Evolutionary conservation across 805 yeast genomes (phyloP), one percentile per base, ranked within the genome.

Genomic region (Hanseniaspora clermontiae): DNA sequence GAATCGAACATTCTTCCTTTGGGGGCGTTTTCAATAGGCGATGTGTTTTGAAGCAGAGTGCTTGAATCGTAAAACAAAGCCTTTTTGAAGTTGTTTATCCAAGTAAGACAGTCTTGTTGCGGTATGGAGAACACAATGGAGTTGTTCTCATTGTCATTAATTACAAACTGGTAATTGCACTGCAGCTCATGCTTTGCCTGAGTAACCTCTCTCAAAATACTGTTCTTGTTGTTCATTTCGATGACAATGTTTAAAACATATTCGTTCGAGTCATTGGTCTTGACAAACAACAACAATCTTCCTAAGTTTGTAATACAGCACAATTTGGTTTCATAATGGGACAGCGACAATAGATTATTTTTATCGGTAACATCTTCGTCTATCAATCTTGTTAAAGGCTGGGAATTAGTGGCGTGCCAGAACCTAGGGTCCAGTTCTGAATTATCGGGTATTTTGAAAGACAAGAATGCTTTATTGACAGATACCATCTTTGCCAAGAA

Each of bases 281-380:
- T 68, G 0, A 61, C 65, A 59, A 84, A 79, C 1, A 84, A 63
- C 58, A 85, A 66, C 0, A 78, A 80, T 49, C 90, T 71, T 1
- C 89, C 91, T 63, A 75, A 75, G 0, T 80, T 73, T 1, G 90
- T 84, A 0, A 83, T 70, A 14, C 84, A 60, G 58, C 83, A 61
- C 1, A 82, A 75, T 60, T 86, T 75, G 10, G 73, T 71, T 56
- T 72, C 66, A 53, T 71, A 70, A 47, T 70, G 50, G 5, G 57
- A 53, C n/a, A 53, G 17, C 14, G 49, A 39, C 7, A 53, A 15
- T 19, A 49, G 27, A 17, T 53, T 46, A 6, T 39, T 19, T 20
- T 39, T 53, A 17, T 53, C 57, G 7, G 20, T 7, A 12, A 43
- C 34, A 39, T 53, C 57, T 14, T 42, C 36, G 5, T 38, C 45